Percentiles rank a stretch among this genome's conserved stretches.
Evolutionary conservation across 2,329 filamentous ascomycete species (phyloP).

Genomic region (Tolypocladium tropicale): DNA sequence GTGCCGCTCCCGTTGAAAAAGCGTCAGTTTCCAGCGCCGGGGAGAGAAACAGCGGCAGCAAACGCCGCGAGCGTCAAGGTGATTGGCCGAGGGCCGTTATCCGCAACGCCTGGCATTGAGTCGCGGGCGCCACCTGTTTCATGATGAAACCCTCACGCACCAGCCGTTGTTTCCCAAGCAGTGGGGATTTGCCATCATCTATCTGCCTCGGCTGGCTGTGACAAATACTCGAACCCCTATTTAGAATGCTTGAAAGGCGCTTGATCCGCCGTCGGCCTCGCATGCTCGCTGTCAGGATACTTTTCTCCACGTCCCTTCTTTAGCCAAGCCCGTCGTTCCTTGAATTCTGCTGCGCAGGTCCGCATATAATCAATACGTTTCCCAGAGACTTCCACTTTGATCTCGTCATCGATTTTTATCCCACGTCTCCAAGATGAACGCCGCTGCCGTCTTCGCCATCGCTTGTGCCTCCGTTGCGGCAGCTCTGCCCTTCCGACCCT

Average conservation of each 20-base stretch:
- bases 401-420: no score
- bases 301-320: not conserved
- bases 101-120: not conserved
- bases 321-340: not conserved
- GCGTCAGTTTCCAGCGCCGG: not conserved
- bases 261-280: not conserved
- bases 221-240: not conserved
- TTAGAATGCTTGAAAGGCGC: not conserved
- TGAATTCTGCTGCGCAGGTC: not conserved
- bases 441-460: conserved; percentile 8
- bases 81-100: not conserved
- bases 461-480: conserved; percentile 10
- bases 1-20: no score
- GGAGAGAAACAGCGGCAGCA: not conserved
- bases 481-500: conserved; percentile 10
- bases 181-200: not conserved
- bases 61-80: not conserved
- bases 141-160: not conserved
- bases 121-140: not conserved
- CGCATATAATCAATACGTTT: no score
- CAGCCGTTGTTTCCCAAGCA: not conserved
- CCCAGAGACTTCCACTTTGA: no score
- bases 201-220: not conserved
- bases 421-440: conserved; percentile 10
- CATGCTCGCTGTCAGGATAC: not conserved